Base-by-base conservation (phyloP, 1,284 basidiomycete genomes). In the Moniliophthora roreri region DNA sequence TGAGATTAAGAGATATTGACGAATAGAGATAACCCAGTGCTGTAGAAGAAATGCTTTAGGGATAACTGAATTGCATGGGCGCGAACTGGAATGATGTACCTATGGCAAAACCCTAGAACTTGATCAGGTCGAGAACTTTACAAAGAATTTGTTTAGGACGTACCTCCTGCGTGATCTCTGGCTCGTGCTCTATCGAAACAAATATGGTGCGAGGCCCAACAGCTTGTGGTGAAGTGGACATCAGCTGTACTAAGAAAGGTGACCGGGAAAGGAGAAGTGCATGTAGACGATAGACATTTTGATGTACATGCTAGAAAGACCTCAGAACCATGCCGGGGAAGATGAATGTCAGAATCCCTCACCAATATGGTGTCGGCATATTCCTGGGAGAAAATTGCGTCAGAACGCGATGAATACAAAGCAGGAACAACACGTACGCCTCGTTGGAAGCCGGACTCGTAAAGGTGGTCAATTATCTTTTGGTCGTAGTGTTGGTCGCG, bases 221-320 rank as follows among this genome's bases (percentile, higher is more conserved):
- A 36, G 71, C 65, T 65, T 77, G 80, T 56, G 84, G 79, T 55
- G 88, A 80, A 60, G 89, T 84, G 58, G 85, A 85, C 84, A 95
- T 89, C 60, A 93, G 75, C 66, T 92, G 91, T 39, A 86, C 88
- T 62, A 94, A 81, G 70, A 84, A 91, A 41, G 93, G 91, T 35
- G 90, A 93, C 52, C 89, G 86, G 53, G 91, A 90, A 55, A 95
- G 78, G 61, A 93, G 87, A 68, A 95, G 87, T 60, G 86, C 81
- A 69, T 91, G 89, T 49, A 91, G 79, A 56, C 83, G 81, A 68
- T 90, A 91, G 55, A 78, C 75, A 68, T 81, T 83, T 75, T 86
- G 82, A 63, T 84, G 81, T 54, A 89, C 83, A 73, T 89, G 87
- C 88, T 91, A 58, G 56, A 62, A 60, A 50, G 37, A 50, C 59